A percentile compares a stretch with the other conserved stretches of the same genome.
These are phyloP conservation scores for Gloeophyllum trabeum DNA, from an alignment of 768 basidiomycete species.

Conservation along the genomic window DNA sequence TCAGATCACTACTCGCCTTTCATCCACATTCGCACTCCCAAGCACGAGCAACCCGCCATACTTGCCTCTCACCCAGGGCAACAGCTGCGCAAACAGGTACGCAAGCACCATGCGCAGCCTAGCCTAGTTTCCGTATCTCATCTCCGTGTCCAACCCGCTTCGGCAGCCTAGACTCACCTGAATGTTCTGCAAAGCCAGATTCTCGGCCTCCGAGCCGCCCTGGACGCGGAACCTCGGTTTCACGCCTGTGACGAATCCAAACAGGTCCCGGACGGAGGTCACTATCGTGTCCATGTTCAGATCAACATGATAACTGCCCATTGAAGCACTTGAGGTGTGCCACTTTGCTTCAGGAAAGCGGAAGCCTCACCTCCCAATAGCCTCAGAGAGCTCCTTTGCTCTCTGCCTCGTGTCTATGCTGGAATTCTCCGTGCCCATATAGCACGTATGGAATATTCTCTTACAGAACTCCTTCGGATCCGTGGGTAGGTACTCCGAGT, in stretches of 20 bases:
- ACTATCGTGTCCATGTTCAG: constrained; percentile 94
- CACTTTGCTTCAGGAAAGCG: background rate
- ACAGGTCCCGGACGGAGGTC: constrained; percentile 72
- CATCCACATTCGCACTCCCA: constrained; percentile 98
- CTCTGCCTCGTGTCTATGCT: constrained; percentile 74
- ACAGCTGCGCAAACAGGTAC: constrained; percentile 89
- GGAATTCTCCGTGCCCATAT: constrained; percentile 98
- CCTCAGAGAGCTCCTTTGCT: constrained; percentile 77
- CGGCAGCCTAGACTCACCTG: too few species aligned
- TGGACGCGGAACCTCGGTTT: constrained; percentile 74
- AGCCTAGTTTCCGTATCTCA: too few species aligned
- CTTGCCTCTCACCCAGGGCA: constrained; percentile 85
- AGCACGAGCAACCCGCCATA: constrained; percentile 83
- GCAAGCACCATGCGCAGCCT: constrained; percentile 89
- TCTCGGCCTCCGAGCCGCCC: constrained; percentile 82
- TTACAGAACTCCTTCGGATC: constrained; percentile 82
- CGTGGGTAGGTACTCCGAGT: constrained; percentile 72
- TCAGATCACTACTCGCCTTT: constrained; percentile 43
- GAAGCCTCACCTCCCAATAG: constrained; percentile 71
- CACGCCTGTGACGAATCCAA: constrained; percentile 67
- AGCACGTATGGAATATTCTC: constrained; percentile 93
- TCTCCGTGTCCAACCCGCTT: too few species aligned
- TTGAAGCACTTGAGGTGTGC: background rate
- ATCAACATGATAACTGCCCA: constrained; percentile 77
- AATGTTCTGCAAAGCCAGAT: constrained; percentile 95